phyloP scores from a whole-genome alignment of 139 green algal species.

The Coelastrella sp. region DNA sequence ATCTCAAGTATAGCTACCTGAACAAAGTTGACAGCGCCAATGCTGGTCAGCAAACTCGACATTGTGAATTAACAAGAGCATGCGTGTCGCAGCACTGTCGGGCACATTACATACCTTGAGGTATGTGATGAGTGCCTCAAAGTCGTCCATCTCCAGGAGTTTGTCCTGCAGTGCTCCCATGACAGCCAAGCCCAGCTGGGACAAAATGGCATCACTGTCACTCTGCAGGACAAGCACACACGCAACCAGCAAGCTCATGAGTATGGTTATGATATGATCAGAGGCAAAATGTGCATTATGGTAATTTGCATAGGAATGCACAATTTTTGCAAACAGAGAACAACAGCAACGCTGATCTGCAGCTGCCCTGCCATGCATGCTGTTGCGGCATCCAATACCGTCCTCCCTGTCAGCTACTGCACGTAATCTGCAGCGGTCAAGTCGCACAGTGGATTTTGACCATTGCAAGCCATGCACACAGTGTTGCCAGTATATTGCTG shows the following conservation, averaged over 20 bases:
- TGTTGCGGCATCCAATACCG: too few relatives aligned
- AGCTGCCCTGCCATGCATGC: too few relatives aligned
- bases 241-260: background rate
- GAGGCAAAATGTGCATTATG: too few relatives aligned
- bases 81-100: background rate
- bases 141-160: constrained; percentile 82
- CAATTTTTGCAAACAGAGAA: too few relatives aligned
- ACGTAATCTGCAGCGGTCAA: too few relatives aligned
- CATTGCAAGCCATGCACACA: too few relatives aligned
- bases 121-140: constrained; percentile 89
- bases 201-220: constrained; percentile 60
- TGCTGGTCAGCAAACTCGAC: background rate
- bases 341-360: too few relatives aligned
- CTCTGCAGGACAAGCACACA: background rate
- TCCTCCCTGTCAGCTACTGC: too few relatives aligned
- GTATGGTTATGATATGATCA: background rate
- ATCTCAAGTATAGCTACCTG: too few relatives aligned
- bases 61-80: background rate
- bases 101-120: constrained; percentile 72
- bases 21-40: background rate
- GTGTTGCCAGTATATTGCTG: too few relatives aligned
- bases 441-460: too few relatives aligned
- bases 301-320: too few relatives aligned
- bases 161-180: constrained; percentile 73
- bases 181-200: constrained; percentile 73